A percentile compares a stretch with the other conserved stretches of the same genome.
Evolutionary conservation across 305 asterid genomes (phyloP).

Genomic region (Fraxinus dipetala): DNA sequence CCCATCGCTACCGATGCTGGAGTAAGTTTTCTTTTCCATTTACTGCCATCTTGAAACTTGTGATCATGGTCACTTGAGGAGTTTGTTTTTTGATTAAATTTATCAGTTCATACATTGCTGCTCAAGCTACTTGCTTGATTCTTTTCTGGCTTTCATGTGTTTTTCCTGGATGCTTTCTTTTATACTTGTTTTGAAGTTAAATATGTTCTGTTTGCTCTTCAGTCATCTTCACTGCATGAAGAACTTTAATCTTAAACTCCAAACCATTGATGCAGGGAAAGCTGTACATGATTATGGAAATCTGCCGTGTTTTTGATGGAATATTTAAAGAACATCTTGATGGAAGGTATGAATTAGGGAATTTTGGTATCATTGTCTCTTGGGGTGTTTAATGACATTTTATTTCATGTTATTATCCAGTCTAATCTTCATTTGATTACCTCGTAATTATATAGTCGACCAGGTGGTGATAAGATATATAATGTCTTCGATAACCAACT

Average conservation of each 20-base stretch:
- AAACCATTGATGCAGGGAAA: conserved; percentile 50
- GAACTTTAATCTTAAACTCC: not conserved
- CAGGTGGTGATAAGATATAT: conserved; percentile 79
- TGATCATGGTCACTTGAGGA: not conserved
- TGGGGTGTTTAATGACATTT: not conserved
- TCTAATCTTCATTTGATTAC: conserved; percentile 3
- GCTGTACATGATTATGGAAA: conserved; percentile 80
- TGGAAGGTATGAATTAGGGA: conserved; percentile 51
- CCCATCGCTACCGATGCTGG: conserved; percentile 66
- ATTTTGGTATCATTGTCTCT: conserved; percentile 2
- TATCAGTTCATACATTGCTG: conserved; percentile 9
- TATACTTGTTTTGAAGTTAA: not conserved
- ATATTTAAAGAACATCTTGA: conserved; percentile 80
- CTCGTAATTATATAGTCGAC: conserved; percentile 50
- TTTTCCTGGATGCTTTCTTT: not conserved
- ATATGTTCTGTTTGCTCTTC: not conserved
- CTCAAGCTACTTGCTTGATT: conserved; percentile 1
- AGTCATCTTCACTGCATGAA: conserved; percentile 13
- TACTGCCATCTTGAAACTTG: conserved; percentile 19
- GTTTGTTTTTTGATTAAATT: not conserved
- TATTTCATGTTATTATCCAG: not conserved
- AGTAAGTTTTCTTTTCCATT: conserved; percentile 18
- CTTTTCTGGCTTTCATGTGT: not conserved
- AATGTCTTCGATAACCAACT: conserved; percentile 68
- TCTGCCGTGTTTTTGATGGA: conserved; percentile 69